A percentile compares a stretch with the other conserved stretches of the same genome.
Conservation (phyloP, 352 stramenopile species). For the Phytophthora sojae region DNA sequence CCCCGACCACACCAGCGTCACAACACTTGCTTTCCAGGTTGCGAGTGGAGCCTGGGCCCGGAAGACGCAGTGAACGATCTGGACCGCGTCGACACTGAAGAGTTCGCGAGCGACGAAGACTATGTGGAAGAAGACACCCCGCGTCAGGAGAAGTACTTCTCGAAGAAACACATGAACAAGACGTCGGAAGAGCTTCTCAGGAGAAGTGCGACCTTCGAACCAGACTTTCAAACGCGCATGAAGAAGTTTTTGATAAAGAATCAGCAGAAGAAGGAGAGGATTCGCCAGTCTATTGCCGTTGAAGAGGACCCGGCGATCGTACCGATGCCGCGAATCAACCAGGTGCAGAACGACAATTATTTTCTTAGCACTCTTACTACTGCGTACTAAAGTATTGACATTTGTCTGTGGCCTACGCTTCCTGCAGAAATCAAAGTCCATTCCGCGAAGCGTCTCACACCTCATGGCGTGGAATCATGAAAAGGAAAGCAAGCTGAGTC, state of each 20-base stretch:
- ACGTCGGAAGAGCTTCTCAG: constrained; percentile 53
- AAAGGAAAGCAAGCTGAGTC: constrained; percentile 61
- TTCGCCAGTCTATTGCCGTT: constrained; percentile 48
- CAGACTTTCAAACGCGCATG: constrained; percentile 72
- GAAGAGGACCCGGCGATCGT: constrained; percentile 37
- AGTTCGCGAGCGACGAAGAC: constrained; percentile 2
- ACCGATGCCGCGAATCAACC: constrained; percentile 61
- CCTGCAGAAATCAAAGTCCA: constrained; percentile 62
- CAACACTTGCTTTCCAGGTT: background rate
- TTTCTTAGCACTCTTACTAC: background rate
- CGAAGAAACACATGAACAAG: constrained; percentile 25
- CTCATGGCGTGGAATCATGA: constrained; percentile 69
- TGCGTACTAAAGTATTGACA: background rate
- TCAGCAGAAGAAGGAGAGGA: constrained; percentile 53
- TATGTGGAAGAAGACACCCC: constrained; percentile 12
- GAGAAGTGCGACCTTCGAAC: constrained; percentile 59
- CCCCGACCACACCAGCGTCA: constrained; percentile 1
- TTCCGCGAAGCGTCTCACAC: constrained; percentile 66
- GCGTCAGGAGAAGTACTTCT: constrained; percentile 3
- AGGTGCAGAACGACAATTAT: constrained; percentile 30
- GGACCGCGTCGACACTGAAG: constrained; percentile 8
- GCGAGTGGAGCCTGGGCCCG: background rate
- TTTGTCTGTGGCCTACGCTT: constrained; percentile 3
- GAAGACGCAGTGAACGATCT: background rate
- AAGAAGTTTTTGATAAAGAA: constrained; percentile 58